Evolutionary conservation across 345 rosid genomes (phyloP), one percentile per base, ranked within the genome.

Genomic region (Sapria himalayana): DNA sequence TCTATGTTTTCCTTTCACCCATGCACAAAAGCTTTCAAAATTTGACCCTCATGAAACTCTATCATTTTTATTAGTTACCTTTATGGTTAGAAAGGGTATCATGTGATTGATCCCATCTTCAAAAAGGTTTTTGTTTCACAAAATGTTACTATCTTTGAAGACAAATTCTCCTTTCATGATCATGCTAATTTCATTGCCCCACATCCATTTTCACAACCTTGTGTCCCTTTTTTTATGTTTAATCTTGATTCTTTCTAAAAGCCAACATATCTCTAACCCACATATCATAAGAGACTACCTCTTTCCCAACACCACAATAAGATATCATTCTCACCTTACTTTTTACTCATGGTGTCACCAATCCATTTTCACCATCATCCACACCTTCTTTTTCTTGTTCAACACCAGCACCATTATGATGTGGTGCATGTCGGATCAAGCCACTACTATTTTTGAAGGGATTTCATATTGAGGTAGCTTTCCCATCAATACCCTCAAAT

Each of bases 381-480:
- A 2, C n/a, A 15, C 17, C 22, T 29, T 17, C 25, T 32, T 19
- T 1, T 20, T 17, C 0, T n/a, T n/a, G n/a, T n/a, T n/a, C n/a
- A n/a, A n/a, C n/a, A n/a, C n/a, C n/a, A n/a, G n/a, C n/a, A n/a
- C n/a, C n/a, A n/a, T n/a, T n/a, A n/a, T n/a, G n/a, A n/a, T n/a
- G n/a, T n/a, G n/a, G n/a, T n/a, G n/a, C n/a, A n/a, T n/a, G n/a
- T n/a, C n/a, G n/a, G n/a, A n/a, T n/a, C 20, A 18, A 45, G 17
- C 25, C 3, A 33, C 37, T 29, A 0, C 1, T 7, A 7, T 33
- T 29, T 15, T 27, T 32, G 7, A 15, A 45, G 3, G 22, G 33
- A 14, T 32, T 17, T 33, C 38, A 45, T 45, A 25, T 45, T 9
- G 37, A 31, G 22, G 25, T 16, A 14, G 2, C 38, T 25, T 38